Percentiles rank a stretch among this genome's conserved stretches.
phyloP scores from a whole-genome alignment of 2,329 filamentous ascomycete genomes.

The Leptodontidium sp. region DNA sequence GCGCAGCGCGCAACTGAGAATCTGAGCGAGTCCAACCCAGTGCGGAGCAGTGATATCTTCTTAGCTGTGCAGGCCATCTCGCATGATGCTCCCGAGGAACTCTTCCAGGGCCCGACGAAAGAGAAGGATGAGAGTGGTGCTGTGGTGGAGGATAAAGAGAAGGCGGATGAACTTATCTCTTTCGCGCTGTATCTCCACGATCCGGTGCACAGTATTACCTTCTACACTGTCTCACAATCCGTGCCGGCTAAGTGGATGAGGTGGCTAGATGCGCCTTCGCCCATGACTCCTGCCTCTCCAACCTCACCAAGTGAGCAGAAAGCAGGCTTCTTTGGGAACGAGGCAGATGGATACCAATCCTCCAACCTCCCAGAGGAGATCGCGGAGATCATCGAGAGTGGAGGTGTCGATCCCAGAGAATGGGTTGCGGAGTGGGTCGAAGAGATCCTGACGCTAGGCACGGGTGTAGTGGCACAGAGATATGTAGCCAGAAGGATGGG shows the following conservation, averaged over 20 bases:
- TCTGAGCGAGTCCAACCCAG: constrained; percentile 84
- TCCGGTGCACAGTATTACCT: constrained; percentile 90
- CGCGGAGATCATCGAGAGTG: constrained; percentile 78
- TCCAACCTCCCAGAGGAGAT: constrained; percentile 81
- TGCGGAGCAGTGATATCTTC: constrained; percentile 93
- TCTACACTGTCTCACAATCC: constrained; percentile 81
- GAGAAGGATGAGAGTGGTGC: constrained; percentile 60
- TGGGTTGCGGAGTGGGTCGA: constrained; percentile 99
- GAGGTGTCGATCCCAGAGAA: constrained; percentile 87
- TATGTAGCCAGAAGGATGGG: constrained; percentile 97
- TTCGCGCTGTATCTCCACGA: constrained; percentile 86
- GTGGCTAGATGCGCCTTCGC: constrained; percentile 85
- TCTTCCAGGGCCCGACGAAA: constrained; percentile 71
- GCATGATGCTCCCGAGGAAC: constrained; percentile 66
- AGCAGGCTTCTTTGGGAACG: constrained; percentile 49
- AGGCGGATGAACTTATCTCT: constrained; percentile 67
- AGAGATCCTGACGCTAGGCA: constrained; percentile 78
- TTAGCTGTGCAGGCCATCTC: constrained; percentile 89
- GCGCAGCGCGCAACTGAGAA: constrained; percentile 81
- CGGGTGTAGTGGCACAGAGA: constrained; percentile 89
- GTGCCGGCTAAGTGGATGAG: constrained; percentile 86
- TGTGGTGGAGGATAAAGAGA: constrained; percentile 58
- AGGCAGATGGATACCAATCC: constrained; percentile 55
- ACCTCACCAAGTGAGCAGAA: constrained; percentile 42
- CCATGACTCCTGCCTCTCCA: constrained; percentile 58